A percentile compares a stretch with the other conserved stretches of the same genome.
Evolutionary conservation across 139 green algal species (phyloP).

Genomic region (Tetradesmus lagerheimii): DNA sequence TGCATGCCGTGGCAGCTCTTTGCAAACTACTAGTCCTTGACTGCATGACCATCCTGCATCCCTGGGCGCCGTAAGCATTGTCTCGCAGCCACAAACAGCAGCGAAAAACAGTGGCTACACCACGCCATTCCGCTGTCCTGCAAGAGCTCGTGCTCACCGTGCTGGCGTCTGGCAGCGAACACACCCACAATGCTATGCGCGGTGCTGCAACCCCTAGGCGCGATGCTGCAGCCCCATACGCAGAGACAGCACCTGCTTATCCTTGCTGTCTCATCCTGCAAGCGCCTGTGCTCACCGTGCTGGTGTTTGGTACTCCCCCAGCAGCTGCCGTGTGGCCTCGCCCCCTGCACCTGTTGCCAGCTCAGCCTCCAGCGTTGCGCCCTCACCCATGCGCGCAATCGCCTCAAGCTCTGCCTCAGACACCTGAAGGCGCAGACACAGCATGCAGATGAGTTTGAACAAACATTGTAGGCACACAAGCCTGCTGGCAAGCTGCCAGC

Average conservation of each 20-base stretch:
- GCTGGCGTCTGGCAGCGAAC: conserved; percentile 78
- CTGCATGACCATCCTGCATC: too few relatives aligned
- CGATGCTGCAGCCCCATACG: neutral
- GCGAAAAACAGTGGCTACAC: too few relatives aligned
- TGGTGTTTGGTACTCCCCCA: conserved; percentile 84
- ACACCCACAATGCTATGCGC: too few relatives aligned
- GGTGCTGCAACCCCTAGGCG: too few relatives aligned
- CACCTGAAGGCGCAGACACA: conserved; percentile 54
- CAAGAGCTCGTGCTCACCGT: conserved; percentile 38
- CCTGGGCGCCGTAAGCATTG: too few relatives aligned
- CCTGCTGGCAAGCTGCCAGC: too few relatives aligned
- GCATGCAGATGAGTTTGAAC: neutral
- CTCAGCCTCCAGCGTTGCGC: conserved; percentile 23
- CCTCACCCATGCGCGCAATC: conserved; percentile 83
- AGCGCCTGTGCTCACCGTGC: conserved; percentile 42
- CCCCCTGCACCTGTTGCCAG: conserved; percentile 73
- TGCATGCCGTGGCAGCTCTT: neutral
- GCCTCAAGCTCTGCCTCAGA: conserved; percentile 92
- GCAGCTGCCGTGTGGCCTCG: conserved; percentile 78
- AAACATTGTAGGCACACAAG: too few relatives aligned
- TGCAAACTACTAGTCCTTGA: too few relatives aligned
- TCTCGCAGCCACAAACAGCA: too few relatives aligned
- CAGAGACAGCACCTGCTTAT: neutral
- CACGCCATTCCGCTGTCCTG: too few relatives aligned
- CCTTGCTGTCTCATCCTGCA: neutral